phyloP scores from a whole-genome alignment of 768 basidiomycete species.

The Phaeotremella fagi region DNA sequence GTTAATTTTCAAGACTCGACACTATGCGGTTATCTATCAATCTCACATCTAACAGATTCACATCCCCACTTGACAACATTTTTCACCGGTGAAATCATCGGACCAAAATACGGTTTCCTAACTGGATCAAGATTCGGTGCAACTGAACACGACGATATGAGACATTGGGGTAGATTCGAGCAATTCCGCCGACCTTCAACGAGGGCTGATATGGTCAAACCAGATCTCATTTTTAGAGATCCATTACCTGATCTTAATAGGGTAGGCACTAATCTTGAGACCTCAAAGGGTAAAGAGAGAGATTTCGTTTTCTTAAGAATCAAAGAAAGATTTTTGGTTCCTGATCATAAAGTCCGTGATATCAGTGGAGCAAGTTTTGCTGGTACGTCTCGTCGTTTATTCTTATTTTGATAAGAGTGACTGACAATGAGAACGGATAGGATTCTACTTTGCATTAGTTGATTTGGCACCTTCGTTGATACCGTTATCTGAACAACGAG shows the following conservation, averaged over 20 bases:
- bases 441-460: conserved; percentile 92
- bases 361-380: conserved; percentile 94
- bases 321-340: conserved; percentile 96
- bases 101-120: conserved; percentile 80
- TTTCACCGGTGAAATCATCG: conserved; percentile 95
- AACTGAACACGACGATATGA: conserved; percentile 81
- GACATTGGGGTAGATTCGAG: conserved; percentile 91
- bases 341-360: conserved; percentile 85
- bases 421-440: conserved; percentile 51
- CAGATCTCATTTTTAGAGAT: conserved; percentile 68
- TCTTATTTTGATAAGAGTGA: neutral
- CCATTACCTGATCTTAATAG: conserved; percentile 25
- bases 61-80: conserved; percentile 95
- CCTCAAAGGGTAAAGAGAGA: conserved; percentile 25
- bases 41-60: conserved; percentile 85
- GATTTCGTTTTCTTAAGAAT: conserved; percentile 81
- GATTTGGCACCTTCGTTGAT: conserved; percentile 70
- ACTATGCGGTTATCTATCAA: conserved; percentile 86
- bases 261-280: neutral
- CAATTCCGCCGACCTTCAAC: conserved; percentile 73
- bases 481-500: conserved; percentile 46
- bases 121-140: conserved; percentile 63
- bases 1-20: conserved; percentile 82
- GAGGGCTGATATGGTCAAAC: conserved; percentile 67
- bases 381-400: conserved; percentile 54